Evolutionary conservation across 2,329 filamentous ascomycete species (phyloP).

Genomic region (Magnaporthiopsis poae): DNA sequence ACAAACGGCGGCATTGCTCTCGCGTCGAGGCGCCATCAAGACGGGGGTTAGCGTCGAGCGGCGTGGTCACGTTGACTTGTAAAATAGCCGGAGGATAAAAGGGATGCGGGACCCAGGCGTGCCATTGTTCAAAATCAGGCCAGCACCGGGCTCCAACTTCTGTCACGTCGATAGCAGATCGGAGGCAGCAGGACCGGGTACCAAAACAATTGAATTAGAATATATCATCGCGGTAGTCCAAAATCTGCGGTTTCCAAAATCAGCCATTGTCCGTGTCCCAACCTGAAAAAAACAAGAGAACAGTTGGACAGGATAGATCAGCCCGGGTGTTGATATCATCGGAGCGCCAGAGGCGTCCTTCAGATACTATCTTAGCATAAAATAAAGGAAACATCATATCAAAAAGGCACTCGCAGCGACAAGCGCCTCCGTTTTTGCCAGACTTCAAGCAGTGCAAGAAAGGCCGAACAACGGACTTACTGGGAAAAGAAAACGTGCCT

Average conservation of each 20-base stretch:
- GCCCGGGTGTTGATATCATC: neutral
- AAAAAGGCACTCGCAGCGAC: neutral
- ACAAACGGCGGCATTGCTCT: too few species aligned
- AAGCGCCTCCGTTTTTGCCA: neutral
- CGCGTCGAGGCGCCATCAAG: too few species aligned
- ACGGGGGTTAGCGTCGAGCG: too few species aligned
- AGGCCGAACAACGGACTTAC: neutral
- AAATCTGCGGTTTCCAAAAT: neutral
- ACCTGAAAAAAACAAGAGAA: neutral
- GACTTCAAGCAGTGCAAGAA: neutral
- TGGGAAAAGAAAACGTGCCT: slow-evolving; percentile 9
- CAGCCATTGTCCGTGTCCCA: neutral
- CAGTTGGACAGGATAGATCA: neutral
- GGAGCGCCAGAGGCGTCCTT: slow-evolving; percentile 1
- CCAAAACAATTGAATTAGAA: neutral
- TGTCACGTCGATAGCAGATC: neutral
- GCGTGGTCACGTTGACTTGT: neutral
- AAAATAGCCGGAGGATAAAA: neutral
- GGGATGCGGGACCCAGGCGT: neutral
- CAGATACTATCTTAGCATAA: slow-evolving; percentile 8
- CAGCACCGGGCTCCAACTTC: neutral
- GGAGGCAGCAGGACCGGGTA: neutral
- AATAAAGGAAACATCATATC: slow-evolving; percentile 7
- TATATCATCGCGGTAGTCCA: neutral
- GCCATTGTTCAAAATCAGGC: neutral